Evolutionary conservation across 345 rosid genomes (phyloP), one percentile per base, ranked within the genome.

Genomic region (Camelina laxa): DNA sequence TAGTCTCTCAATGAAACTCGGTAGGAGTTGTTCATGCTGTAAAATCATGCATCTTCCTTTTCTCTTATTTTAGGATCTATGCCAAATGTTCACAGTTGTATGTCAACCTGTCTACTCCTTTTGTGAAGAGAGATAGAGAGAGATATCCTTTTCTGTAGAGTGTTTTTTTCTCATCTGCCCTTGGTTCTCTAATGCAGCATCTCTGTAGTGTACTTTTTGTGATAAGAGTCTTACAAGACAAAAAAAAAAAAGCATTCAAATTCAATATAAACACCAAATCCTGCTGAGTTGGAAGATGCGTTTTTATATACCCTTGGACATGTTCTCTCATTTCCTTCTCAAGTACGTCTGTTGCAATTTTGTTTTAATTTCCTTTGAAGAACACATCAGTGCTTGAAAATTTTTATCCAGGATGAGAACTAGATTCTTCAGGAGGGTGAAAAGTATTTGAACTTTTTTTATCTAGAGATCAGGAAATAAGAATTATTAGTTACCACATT

Each of bases 11-110:
- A 61, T 41, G 60, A 14, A 27, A 55, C 24, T 33, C 22, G 9
- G 44, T 58, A 58, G 47, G 30, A 60, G 65, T 36, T 36, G 31
- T 38, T 38, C 48, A 60, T 60, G 27, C 16, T n/a, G 9, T 60
- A 22, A 2, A 41, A 42, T 42, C 51, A 22, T 41, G 35, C 67
- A 41, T 41, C 30, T 41, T 41, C 19, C 19, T 39, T 39, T 39
- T 4, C 20, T 44, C 20, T 22, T 15, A 7, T 62, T 41, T 21
- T 21, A 62, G 13, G 7, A 11, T 61, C 35, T 36, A 19, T 41
- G 66, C 33, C 33, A 41, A 62, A 57, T 15, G 49, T 15, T 44
- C 4, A 6, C 17, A 15, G 65, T 38, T 21, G 15, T 58, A 9
- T 33, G 42, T 16, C 42, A 58, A 9, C 9, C 42, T 16, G 5